Evolutionary conservation across 139 green algal species (phyloP).

Genomic region (Raphidocelis subcapitata): DNA sequence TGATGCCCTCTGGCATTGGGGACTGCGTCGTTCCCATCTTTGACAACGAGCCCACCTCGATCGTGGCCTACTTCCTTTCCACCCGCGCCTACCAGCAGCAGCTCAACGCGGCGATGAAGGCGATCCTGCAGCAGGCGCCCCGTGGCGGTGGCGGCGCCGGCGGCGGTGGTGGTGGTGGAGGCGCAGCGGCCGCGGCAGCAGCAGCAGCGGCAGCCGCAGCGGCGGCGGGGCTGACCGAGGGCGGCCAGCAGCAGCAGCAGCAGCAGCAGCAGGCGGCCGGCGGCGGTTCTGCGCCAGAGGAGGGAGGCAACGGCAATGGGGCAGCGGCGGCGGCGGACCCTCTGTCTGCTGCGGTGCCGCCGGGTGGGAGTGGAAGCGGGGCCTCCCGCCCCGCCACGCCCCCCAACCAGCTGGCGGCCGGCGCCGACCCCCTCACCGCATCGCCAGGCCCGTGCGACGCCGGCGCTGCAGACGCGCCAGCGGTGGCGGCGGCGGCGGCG

Average conservation of each 20-base stretch:
- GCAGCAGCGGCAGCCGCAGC: constrained; percentile 1
- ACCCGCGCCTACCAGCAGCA: constrained; percentile 62
- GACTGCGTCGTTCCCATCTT: constrained; percentile 61
- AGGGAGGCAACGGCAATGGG: not conserved
- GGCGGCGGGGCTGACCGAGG: not conserved
- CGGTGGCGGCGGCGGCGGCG: not conserved
- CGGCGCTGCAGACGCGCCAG: too few relatives aligned
- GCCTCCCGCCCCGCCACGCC: too few relatives aligned
- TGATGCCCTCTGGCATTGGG: constrained; percentile 55
- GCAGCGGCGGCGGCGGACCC: not conserved
- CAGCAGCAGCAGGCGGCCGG: not conserved
- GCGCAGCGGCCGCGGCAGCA: constrained; percentile 1
- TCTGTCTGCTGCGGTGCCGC: not conserved
- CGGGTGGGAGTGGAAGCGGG: too few relatives aligned
- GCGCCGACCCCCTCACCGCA: too few relatives aligned
- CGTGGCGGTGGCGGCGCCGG: not conserved
- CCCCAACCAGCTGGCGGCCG: too few relatives aligned
- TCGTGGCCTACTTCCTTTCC: constrained; percentile 80
- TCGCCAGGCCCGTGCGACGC: too few relatives aligned
- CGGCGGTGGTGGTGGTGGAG: not conserved
- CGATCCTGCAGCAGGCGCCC: constrained; percentile 23
- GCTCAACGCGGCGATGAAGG: constrained; percentile 47
- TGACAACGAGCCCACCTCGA: constrained; percentile 78
- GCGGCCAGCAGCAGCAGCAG: not conserved
- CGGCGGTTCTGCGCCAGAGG: not conserved